Conservation (phyloP, 495 filamentous ascomycete genomes). For the Penicillium macrosclerotiorum region DNA sequence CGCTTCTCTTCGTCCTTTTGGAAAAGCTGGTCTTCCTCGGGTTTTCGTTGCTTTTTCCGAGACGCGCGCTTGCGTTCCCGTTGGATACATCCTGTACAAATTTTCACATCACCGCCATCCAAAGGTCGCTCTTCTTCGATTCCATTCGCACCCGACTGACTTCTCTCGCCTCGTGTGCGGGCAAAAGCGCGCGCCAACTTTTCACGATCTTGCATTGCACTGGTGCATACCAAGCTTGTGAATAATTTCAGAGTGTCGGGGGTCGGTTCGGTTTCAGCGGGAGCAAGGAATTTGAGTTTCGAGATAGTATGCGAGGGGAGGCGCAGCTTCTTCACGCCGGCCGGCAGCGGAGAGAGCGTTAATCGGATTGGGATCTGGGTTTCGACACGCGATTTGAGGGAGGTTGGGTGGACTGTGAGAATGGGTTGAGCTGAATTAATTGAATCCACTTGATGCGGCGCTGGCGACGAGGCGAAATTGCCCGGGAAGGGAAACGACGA, state of each 20-base stretch:
- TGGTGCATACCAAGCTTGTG: slow-evolving; percentile 82
- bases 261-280: slow-evolving; percentile 54
- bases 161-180: slow-evolving; percentile 55
- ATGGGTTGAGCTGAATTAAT: slow-evolving; percentile 32
- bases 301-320: slow-evolving; percentile 86
- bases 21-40: slow-evolving; percentile 80
- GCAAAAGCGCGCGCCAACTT: slow-evolving; percentile 62
- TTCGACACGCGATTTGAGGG: slow-evolving; percentile 86
- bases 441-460: slow-evolving; percentile 23
- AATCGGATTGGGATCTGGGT: slow-evolving; percentile 87
- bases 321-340: slow-evolving; percentile 73
- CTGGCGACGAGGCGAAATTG: slow-evolving; percentile 36
- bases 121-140: slow-evolving; percentile 65
- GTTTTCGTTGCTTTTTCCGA: slow-evolving; percentile 85
- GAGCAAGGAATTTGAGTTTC: slow-evolving; percentile 81
- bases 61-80: slow-evolving; percentile 84
- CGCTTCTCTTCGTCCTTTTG: slow-evolving; percentile 71
- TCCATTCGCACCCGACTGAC: slow-evolving; percentile 21
- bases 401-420: slow-evolving; percentile 61
- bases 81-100: slow-evolving; percentile 78
- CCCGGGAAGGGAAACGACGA: slow-evolving; percentile 33
- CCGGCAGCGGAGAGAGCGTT: slow-evolving; percentile 68
- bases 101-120: slow-evolving; percentile 81
- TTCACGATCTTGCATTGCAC: slow-evolving; percentile 78
- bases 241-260: slow-evolving; percentile 78